Evolutionary conservation across 768 basidiomycete species (phyloP).

Genomic region (Rhizopogon vesiculosus): DNA sequence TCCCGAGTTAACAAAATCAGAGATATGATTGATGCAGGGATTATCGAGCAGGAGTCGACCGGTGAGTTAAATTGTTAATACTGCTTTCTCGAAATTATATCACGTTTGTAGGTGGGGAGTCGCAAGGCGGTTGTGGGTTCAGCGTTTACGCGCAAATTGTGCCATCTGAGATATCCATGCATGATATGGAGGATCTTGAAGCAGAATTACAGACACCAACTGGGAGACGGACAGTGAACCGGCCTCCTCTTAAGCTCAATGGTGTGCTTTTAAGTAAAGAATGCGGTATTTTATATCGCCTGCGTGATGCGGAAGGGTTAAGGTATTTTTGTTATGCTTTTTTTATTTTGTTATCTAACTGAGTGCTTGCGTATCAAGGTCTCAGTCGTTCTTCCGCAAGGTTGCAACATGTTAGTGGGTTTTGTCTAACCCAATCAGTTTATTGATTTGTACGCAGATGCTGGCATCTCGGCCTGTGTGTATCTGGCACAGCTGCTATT

Average conservation of each 20-base stretch:
- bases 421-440: not conserved
- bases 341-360: not conserved
- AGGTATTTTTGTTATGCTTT: conserved; percentile 38
- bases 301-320: conserved; percentile 64
- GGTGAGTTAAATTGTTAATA: conserved; percentile 18
- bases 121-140: conserved; percentile 58
- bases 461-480: conserved; percentile 59
- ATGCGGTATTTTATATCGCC: conserved; percentile 71
- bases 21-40: conserved; percentile 60
- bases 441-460: conserved; percentile 44
- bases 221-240: conserved; percentile 54
- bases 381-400: conserved; percentile 67
- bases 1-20: conserved; percentile 55
- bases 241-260: conserved; percentile 54
- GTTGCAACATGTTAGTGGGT: conserved; percentile 54
- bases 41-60: conserved; percentile 49
- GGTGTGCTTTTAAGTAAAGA: conserved; percentile 73
- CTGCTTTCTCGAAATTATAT: not conserved
- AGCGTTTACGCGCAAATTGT: conserved; percentile 60
- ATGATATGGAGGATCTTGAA: conserved; percentile 65
- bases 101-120: conserved; percentile 34
- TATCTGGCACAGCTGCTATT: conserved; percentile 66
- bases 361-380: conserved; percentile 27
- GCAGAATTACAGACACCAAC: conserved; percentile 71
- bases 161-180: conserved; percentile 45